These are phyloP conservation scores for Fusarium transvaalense DNA, from an alignment of 2,329 filamentous ascomycete species.

Conservation along the genomic window DNA sequence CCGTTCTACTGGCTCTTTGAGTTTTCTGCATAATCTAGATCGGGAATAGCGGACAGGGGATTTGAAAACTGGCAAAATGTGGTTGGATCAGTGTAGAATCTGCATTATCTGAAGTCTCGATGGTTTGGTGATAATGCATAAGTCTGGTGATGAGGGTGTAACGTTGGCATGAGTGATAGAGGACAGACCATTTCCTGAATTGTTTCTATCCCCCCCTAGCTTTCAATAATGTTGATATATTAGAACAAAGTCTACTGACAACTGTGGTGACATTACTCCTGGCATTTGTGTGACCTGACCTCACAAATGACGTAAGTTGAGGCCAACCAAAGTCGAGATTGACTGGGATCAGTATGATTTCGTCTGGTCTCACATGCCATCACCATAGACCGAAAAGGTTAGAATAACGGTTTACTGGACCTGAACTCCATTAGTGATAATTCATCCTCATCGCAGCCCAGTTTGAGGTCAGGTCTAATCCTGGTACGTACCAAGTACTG, in stretches of 20 bases:
- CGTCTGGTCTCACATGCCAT: constrained; percentile 24
- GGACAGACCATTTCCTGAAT: too few relatives aligned
- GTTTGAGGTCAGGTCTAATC: neutral
- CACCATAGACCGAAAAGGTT: neutral
- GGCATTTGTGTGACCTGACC: constrained; percentile 2
- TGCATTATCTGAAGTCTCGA: constrained; percentile 5
- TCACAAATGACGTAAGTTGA: constrained; percentile 33
- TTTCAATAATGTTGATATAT: too few relatives aligned
- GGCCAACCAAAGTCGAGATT: constrained; percentile 5
- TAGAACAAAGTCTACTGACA: too few relatives aligned
- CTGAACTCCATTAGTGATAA: neutral
- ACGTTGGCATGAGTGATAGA: constrained; percentile 14
- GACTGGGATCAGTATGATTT: constrained; percentile 16
- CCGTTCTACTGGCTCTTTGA: neutral
- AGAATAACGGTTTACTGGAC: constrained; percentile 1
- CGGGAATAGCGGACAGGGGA: constrained; percentile 6
- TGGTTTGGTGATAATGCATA: constrained; percentile 16
- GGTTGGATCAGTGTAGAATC: constrained; percentile 13
- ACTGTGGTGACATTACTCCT: too few relatives aligned
- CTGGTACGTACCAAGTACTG: constrained; percentile 42
- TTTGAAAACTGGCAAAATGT: constrained; percentile 14
- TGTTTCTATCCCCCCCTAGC: too few relatives aligned
- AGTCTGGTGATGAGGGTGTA: constrained; percentile 18
- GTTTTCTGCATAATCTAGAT: neutral
- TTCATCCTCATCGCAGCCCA: neutral